Base-by-base conservation (phyloP, 768 basidiomycete species). In the Termitomyces sp. region DNA sequence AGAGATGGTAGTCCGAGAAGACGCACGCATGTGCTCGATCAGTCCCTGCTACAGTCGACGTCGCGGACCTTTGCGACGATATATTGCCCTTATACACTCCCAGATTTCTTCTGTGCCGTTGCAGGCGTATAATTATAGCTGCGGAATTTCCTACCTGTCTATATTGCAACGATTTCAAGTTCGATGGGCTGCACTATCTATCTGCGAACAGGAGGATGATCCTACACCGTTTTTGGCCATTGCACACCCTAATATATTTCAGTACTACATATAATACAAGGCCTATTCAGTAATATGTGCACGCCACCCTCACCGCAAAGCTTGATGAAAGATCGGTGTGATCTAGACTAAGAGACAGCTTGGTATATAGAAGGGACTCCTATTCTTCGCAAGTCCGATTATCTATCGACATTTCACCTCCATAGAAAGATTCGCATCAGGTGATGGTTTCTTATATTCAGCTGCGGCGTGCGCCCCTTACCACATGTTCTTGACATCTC, bases 1-100 rank as follows among this genome's bases (percentile, higher is more conserved):
- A 61, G 43, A 60, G 57, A 59, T 62, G 41, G 47, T 57, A 52
- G 59, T 49, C 56, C 19, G 48, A 54, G 57, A 56, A 56, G 59
- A 46, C 54, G 39, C 58, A 52, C 53, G 34, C 56, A 53, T 47
- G 52, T 30, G 37, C 37, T 56, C 61, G 61, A 62, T 64, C 61
- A 61, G 50, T 59, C 44, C 55, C 55, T 52, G 34, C 59, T 23
- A 11, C 34, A 25, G 17, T 19, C 10, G 28, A 34, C 48, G 54
- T 53, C 59, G 59, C 61, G 61, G 59, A 61, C 50, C n/a, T 61
- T 50, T 55, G 48, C 23, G 25, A 19, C 19, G 51, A 58, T 58
- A 28, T 35, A 40, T 54, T 54, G 57, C 52, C 52, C 32, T 47
- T 32, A 7, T 14, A 14, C 21, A 23, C 42, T 14, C 42, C 10